phyloP scores from a whole-genome alignment of 805 yeast genomes.

The Monosporozyma aquatica region DNA sequence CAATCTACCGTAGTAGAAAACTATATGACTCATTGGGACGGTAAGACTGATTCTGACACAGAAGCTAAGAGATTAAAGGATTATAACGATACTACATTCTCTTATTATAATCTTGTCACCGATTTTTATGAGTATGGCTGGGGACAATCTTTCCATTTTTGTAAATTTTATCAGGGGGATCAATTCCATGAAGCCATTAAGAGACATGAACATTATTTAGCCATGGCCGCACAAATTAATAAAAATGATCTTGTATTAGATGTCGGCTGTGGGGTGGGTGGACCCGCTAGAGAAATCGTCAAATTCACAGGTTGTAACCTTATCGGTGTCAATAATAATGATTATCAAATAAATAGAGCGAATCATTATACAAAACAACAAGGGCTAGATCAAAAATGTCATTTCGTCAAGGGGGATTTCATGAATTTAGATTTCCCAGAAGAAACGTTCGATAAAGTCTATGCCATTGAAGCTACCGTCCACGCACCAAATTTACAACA shows the following conservation, averaged over 20 bases:
- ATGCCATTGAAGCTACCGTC: constrained; percentile 97
- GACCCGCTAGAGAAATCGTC: constrained; percentile 94
- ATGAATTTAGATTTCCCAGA: constrained; percentile 97
- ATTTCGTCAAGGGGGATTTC: constrained; percentile 93
- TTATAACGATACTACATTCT: constrained; percentile 85
- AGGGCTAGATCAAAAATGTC: constrained; percentile 62
- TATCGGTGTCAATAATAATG: constrained; percentile 92
- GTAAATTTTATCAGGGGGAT: constrained; percentile 89
- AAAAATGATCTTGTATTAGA: constrained; percentile 84
- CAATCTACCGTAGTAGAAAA: constrained; percentile 78
- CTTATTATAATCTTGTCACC: constrained; percentile 92
- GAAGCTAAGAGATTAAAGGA: constrained; percentile 68
- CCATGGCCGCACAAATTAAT: constrained; percentile 70
- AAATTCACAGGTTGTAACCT: constrained; percentile 82
- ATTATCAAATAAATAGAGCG: constrained; percentile 91
- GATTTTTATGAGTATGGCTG: constrained; percentile 99
- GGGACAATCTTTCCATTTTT: constrained; percentile 98
- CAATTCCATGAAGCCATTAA: constrained; percentile 91
- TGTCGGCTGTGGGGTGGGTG: constrained; percentile 99
- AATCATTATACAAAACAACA: constrained; percentile 62
- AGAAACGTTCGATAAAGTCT: constrained; percentile 87
- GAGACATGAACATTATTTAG: constrained; percentile 93
- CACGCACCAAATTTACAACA: constrained; percentile 97
- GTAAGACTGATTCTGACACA: constrained; percentile 65
- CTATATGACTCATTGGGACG: constrained; percentile 96